phyloP scores from a whole-genome alignment of 202 grass and related monocot genomes.

The Hordeum pubiflorum region DNA sequence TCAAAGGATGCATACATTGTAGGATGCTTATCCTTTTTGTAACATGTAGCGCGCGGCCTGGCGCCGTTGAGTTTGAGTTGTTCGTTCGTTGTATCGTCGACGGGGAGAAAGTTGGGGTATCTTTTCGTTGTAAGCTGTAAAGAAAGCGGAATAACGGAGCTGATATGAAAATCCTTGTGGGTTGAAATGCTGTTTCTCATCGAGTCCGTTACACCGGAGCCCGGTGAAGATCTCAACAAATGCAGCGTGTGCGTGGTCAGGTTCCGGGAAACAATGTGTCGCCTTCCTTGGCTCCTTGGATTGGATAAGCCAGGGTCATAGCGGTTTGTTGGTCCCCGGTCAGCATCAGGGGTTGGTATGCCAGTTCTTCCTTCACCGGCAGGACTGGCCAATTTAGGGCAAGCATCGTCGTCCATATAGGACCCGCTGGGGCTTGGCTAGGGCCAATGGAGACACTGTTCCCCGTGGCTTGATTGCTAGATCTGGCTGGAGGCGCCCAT shows the following conservation, averaged over 20 bases:
- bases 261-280: not conserved
- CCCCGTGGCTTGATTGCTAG: not conserved
- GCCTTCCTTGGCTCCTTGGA: not conserved
- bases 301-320: not conserved
- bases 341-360: no score
- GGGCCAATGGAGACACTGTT: not conserved
- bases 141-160: conserved; percentile 12
- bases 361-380: not conserved
- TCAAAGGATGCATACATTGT: conserved; percentile 32
- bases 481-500: not conserved
- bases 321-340: no score
- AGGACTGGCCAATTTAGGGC: not conserved
- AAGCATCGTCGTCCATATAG: not conserved
- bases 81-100: conserved; percentile 26
- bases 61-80: conserved; percentile 28
- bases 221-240: not conserved
- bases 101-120: not conserved
- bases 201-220: not conserved
- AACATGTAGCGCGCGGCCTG: conserved; percentile 14
- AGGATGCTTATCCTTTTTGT: conserved; percentile 20
- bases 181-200: not conserved
- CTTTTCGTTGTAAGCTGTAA: conserved; percentile 22
- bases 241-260: no score
- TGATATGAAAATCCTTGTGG: not conserved
- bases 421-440: not conserved